Percentiles rank a stretch among this genome's conserved stretches.
phyloP scores from a whole-genome alignment of 139 green algal genomes.

The Micractinium sp. region DNA sequence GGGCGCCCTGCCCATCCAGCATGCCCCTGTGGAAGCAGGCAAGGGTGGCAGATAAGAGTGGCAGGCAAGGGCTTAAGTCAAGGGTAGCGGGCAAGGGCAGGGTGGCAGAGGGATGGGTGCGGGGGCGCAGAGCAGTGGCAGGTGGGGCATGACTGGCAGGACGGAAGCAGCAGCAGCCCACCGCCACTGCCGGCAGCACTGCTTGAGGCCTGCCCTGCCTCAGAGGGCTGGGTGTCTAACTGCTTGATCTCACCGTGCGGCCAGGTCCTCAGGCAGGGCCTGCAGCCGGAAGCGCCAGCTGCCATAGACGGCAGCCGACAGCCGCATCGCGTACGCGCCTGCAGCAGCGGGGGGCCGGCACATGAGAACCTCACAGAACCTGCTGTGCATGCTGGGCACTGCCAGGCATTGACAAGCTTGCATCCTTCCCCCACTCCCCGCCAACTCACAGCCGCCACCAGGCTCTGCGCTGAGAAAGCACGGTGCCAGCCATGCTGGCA shows the following conservation, averaged over 20 bases:
- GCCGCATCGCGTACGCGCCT: constrained; percentile 35
- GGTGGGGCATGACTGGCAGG: not conserved
- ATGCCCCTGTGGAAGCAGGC: constrained; percentile 3
- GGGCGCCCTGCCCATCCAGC: not conserved
- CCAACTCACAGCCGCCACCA: not conserved
- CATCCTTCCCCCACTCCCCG: no score
- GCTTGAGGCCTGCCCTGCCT: not conserved
- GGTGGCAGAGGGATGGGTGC: not conserved
- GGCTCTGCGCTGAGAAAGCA: not conserved
- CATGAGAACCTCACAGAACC: no score
- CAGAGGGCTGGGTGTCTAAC: no score
- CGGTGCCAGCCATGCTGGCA: no score
- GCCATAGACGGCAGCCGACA: constrained; percentile 39
- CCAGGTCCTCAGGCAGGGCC: constrained; percentile 23
- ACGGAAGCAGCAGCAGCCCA: no score
- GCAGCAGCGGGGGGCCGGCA: not conserved
- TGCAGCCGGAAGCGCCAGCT: constrained; percentile 4
- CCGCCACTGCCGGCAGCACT: no score
- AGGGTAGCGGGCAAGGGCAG: not conserved
- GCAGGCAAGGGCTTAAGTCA: no score
- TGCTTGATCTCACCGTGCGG: constrained; percentile 8
- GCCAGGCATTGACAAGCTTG: no score
- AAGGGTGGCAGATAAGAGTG: no score
- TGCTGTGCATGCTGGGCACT: no score
- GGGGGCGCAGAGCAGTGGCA: no score